A percentile compares a stretch with the other conserved stretches of the same genome.
These are phyloP conservation scores for Tulasnella sp. DNA, from an alignment of 768 basidiomycete species.

Conservation along the genomic window DNA sequence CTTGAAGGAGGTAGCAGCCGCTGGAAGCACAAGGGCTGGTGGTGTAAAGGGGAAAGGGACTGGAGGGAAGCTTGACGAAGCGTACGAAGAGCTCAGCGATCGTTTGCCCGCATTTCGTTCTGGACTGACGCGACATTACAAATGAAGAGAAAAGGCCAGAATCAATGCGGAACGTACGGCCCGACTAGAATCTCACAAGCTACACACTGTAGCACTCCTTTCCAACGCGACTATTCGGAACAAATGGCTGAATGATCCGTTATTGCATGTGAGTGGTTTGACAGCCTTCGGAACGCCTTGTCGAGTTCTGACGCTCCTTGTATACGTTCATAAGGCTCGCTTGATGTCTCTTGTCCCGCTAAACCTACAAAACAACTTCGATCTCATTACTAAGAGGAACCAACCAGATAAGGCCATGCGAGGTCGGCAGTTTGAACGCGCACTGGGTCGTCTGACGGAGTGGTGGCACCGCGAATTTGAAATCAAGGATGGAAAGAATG, in stretches of 20 bases:
- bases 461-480: conserved; percentile 79
- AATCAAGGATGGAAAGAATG: conserved; percentile 40
- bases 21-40: neutral
- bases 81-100: neutral
- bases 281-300: conserved; percentile 21
- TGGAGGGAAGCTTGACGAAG: conserved; percentile 9
- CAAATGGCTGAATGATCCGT: conserved; percentile 65
- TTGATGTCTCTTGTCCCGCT: conserved; percentile 80
- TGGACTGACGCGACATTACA: neutral
- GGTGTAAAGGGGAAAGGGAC: conserved; percentile 1
- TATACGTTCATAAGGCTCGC: conserved; percentile 49
- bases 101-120: neutral
- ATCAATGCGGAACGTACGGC: conserved; percentile 57
- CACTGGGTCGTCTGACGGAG: conserved; percentile 54
- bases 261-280: conserved; percentile 54
- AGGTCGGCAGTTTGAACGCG: conserved; percentile 78
- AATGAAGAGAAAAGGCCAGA: conserved; percentile 24
- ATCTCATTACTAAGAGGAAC: conserved; percentile 66
- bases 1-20: neutral
- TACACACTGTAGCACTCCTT: conserved; percentile 76
- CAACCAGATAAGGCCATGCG: conserved; percentile 72
- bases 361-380: conserved; percentile 66
- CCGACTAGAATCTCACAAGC: conserved; percentile 75
- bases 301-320: conserved; percentile 12
- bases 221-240: conserved; percentile 68